A percentile compares a stretch with the other conserved stretches of the same genome.
These are phyloP conservation scores for Tuber umbilicatum DNA, from an alignment of 495 filamentous ascomycete species.

Conservation along the genomic window DNA sequence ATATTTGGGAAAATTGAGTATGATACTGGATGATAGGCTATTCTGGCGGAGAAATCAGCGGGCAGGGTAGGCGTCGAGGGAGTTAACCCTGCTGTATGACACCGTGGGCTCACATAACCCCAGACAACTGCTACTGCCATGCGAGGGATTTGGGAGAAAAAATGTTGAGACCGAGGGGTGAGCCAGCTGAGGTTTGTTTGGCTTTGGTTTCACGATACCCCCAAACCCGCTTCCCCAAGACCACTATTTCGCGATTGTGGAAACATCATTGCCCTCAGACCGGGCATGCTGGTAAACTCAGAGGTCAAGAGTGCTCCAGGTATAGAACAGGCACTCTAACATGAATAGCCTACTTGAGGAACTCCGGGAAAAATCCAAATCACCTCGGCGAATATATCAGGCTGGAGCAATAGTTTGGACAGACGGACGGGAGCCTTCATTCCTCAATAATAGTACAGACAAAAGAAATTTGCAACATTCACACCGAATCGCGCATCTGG, in stretches of 20 bases:
- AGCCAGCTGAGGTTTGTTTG: neutral
- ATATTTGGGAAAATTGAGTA: no score
- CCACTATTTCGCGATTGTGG: neutral
- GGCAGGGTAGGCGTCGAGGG: no score
- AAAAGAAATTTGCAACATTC: constrained; percentile 4
- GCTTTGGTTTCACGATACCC: neutral
- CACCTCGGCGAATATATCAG: neutral
- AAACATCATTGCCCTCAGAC: neutral
- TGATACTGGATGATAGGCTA: no score
- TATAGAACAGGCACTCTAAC: no score
- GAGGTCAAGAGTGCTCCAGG: neutral
- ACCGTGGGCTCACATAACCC: no score
- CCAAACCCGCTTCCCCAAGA: neutral
- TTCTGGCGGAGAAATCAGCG: no score
- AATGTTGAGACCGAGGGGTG: neutral
- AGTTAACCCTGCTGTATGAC: no score
- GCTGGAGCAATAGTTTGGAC: neutral
- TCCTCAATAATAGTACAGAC: constrained; percentile 20
- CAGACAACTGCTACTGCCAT: neutral
- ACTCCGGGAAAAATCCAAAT: neutral
- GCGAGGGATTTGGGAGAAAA: neutral
- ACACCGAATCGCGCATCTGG: neutral
- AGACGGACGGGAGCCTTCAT: constrained; percentile 24
- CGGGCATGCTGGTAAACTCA: neutral
- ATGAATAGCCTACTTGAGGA: neutral